Conservation (phyloP, 2,329 filamentous ascomycete species). For the Alternaria consortialis region DNA sequence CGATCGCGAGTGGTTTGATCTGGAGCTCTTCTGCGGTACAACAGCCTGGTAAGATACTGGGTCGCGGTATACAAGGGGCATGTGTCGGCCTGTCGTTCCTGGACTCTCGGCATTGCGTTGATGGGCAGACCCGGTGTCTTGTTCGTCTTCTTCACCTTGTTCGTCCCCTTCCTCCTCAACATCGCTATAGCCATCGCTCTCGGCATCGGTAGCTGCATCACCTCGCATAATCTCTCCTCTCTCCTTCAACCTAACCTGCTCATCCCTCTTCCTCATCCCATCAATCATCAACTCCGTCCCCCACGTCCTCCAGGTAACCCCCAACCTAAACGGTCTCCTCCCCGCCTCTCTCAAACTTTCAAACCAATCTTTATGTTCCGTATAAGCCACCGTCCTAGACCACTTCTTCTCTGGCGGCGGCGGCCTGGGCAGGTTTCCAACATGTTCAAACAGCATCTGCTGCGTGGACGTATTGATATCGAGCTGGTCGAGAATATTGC, state of each 20-base stretch:
- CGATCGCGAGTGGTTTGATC: not conserved
- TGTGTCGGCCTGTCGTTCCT: not conserved
- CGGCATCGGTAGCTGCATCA: not conserved
- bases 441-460: conserved; percentile 30
- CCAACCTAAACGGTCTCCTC: conserved; percentile 45
- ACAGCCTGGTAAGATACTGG: no score
- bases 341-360: conserved; percentile 25
- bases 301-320: conserved; percentile 20
- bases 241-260: not conserved
- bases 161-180: not conserved
- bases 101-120: not conserved
- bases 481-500: conserved; percentile 7
- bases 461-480: not conserved
- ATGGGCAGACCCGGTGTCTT: not conserved
- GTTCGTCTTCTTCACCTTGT: not conserved
- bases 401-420: not conserved
- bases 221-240: not conserved
- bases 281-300: conserved; percentile 11
- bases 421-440: conserved; percentile 23
- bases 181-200: no score
- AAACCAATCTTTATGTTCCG: conserved; percentile 33
- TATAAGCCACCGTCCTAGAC: conserved; percentile 13
- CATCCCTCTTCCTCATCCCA: not conserved
- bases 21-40: not conserved
- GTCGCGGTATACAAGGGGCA: not conserved